These are phyloP conservation scores for Leptographium galeiforme DNA, from an alignment of 2,329 filamentous ascomycete species.

Conservation along the genomic window DNA sequence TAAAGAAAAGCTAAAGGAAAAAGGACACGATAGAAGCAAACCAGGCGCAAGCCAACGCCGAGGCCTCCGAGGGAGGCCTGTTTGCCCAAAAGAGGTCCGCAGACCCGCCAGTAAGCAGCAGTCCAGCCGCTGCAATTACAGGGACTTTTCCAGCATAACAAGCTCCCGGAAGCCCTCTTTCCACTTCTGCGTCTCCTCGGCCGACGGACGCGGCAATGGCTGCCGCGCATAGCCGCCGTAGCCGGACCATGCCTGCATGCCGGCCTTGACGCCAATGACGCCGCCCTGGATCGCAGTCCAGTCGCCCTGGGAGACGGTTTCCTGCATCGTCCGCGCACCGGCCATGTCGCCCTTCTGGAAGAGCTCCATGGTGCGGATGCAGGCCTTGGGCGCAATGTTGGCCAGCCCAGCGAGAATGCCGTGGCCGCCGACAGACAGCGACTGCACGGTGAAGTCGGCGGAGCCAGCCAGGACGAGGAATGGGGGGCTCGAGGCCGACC, in stretches of 20 bases:
- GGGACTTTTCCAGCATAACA: conserved; percentile 35
- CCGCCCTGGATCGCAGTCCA: conserved; percentile 61
- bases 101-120: no score
- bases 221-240: conserved; percentile 44
- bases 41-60: no score
- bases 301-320: conserved; percentile 52
- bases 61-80: no score
- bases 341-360: conserved; percentile 41
- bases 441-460: conserved; percentile 59
- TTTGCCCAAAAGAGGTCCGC: no score
- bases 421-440: conserved; percentile 52
- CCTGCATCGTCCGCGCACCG: conserved; percentile 52
- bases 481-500: conserved; percentile 19
- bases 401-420: conserved; percentile 61
- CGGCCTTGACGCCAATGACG: conserved; percentile 59
- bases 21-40: no score
- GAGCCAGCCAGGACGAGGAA: conserved; percentile 63
- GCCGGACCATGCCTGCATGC: conserved; percentile 50
- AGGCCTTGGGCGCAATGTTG: conserved; percentile 57
- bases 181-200: conserved; percentile 35
- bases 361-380: conserved; percentile 46
- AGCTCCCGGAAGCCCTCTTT: conserved; percentile 43
- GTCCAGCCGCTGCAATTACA: conserved; percentile 15
- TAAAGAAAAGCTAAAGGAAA: no score
- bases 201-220: conserved; percentile 36